phyloP scores from a whole-genome alignment of 345 rosid genomes.

The Salix exigua region DNA sequence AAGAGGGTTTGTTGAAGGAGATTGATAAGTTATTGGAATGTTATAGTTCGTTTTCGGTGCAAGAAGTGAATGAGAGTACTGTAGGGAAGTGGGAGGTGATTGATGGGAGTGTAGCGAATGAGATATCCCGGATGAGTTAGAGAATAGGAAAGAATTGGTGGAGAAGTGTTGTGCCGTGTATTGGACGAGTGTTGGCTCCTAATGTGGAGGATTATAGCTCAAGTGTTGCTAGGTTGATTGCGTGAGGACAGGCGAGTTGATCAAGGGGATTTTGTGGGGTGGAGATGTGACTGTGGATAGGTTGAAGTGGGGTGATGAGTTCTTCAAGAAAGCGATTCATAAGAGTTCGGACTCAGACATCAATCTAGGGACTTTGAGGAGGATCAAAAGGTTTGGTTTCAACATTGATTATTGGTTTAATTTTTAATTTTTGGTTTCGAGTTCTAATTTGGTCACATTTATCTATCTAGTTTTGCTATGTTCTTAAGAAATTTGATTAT shows the following conservation, averaged over 20 bases:
- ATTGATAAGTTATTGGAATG: slow-evolving; percentile 20
- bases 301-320: slow-evolving; percentile 68
- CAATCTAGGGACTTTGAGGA: slow-evolving; percentile 55
- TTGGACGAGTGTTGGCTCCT: slow-evolving; percentile 97
- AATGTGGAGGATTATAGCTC: slow-evolving; percentile 85
- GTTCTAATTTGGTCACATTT: background rate
- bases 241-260: slow-evolving; percentile 86
- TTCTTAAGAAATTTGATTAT: background rate
- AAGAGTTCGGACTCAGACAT: slow-evolving; percentile 42
- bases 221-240: slow-evolving; percentile 60
- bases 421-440: background rate
- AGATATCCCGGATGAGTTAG: slow-evolving; percentile 26
- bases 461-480: background rate
- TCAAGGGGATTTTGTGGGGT: slow-evolving; percentile 88
- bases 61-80: slow-evolving; percentile 7
- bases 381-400: slow-evolving; percentile 63
- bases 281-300: slow-evolving; percentile 90
- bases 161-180: slow-evolving; percentile 66
- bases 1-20: slow-evolving; percentile 18
- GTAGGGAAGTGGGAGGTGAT: slow-evolving; percentile 13
- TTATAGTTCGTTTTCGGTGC: slow-evolving; percentile 20
- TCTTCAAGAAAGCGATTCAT: slow-evolving; percentile 53
- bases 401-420: background rate
- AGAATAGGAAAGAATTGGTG: slow-evolving; percentile 32
- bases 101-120: slow-evolving; percentile 20